A percentile compares a stretch with the other conserved stretches of the same genome.
Evolutionary conservation across 768 basidiomycete genomes (phyloP).

Genomic region (Dentipellis fragilis): DNA sequence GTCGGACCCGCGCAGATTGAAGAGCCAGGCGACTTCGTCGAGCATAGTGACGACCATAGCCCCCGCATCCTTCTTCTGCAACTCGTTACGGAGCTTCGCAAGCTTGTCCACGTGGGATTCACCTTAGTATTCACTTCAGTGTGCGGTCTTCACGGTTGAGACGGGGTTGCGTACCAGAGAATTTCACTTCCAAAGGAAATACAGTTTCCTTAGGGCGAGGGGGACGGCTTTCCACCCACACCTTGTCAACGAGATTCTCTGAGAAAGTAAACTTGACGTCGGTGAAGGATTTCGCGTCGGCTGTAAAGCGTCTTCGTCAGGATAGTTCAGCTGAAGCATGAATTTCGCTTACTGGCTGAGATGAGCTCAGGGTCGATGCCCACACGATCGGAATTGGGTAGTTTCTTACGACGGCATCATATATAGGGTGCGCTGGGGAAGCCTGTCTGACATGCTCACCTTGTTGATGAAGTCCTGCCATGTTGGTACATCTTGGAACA

Average conservation of each 20-base stretch:
- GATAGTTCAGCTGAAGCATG: not conserved
- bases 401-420: constrained; percentile 31
- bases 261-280: constrained; percentile 61
- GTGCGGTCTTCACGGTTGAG: not conserved
- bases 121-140: constrained; percentile 26
- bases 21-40: constrained; percentile 92
- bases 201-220: constrained; percentile 55
- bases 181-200: constrained; percentile 63
- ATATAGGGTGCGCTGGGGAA: not conserved
- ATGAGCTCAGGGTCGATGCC: constrained; percentile 81
- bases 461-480: constrained; percentile 84
- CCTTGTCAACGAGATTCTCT: constrained; percentile 67
- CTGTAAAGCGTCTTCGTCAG: constrained; percentile 21
- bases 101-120: constrained; percentile 62
- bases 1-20: constrained; percentile 87
- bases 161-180: constrained; percentile 39
- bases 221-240: constrained; percentile 67
- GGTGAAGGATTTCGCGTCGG: constrained; percentile 48
- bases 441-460: constrained; percentile 25
- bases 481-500: constrained; percentile 61
- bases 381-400: constrained; percentile 52
- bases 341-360: constrained; percentile 36
- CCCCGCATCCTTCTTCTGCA: constrained; percentile 52
- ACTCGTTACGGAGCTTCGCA: constrained; percentile 47
- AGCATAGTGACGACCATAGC: constrained; percentile 80